Evolutionary conservation across 352 stramenopile genomes (phyloP).

Genomic region (Phytophthora pini): DNA sequence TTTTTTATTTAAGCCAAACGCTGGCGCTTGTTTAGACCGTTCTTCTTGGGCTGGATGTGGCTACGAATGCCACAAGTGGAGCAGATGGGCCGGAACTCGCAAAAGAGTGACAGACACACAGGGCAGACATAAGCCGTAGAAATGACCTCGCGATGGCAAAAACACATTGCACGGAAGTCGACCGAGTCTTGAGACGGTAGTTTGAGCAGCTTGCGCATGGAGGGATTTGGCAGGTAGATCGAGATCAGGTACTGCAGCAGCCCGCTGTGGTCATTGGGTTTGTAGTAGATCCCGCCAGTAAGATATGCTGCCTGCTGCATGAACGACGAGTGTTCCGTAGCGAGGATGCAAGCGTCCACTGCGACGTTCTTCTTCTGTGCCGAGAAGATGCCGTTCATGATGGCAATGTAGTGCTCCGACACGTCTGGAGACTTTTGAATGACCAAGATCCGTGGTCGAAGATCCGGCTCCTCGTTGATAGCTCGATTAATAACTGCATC

Average conservation of each 20-base stretch:
- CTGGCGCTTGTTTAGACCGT: slow-evolving; percentile 48
- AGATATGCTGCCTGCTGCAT: slow-evolving; percentile 90
- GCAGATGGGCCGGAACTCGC: slow-evolving; percentile 87
- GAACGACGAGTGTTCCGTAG: slow-evolving; percentile 81
- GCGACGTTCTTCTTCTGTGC: slow-evolving; percentile 87
- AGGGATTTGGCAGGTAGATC: slow-evolving; percentile 85
- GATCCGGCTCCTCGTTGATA: slow-evolving; percentile 77
- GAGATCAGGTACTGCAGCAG: slow-evolving; percentile 88
- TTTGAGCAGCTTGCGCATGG: slow-evolving; percentile 83
- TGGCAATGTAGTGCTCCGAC: slow-evolving; percentile 89
- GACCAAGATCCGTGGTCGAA: slow-evolving; percentile 84
- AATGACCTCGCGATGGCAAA: slow-evolving; percentile 87
- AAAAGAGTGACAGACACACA: slow-evolving; percentile 90
- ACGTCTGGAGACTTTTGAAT: slow-evolving; percentile 87
- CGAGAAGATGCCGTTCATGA: slow-evolving; percentile 93
- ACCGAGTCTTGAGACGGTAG: slow-evolving; percentile 86
- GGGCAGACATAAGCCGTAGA: slow-evolving; percentile 87
- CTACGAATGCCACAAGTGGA: slow-evolving; percentile 89
- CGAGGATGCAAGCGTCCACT: slow-evolving; percentile 84
- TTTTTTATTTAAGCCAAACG: slow-evolving; percentile 30
- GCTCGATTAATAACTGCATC: slow-evolving; percentile 86
- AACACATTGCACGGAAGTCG: slow-evolving; percentile 91
- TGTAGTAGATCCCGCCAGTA: slow-evolving; percentile 89
- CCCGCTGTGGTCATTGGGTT: slow-evolving; percentile 67
- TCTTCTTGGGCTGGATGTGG: slow-evolving; percentile 79